Conservation (phyloP, 2,329 filamentous ascomycete species). For the Fusarium avenaceum region DNA sequence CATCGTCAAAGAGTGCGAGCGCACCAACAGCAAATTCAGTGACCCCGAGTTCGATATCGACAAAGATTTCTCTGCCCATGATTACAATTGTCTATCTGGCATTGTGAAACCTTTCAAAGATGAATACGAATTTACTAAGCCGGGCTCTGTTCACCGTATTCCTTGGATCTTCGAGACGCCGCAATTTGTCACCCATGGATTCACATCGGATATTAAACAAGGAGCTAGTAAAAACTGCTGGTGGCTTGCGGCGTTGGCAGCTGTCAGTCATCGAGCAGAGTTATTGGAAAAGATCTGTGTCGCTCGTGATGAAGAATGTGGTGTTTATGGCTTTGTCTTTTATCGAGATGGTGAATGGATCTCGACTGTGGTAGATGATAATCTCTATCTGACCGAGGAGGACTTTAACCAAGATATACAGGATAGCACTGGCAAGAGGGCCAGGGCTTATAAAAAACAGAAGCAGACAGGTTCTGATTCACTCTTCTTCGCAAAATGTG, state of each 20-base stretch:
- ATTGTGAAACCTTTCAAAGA: conserved; percentile 14
- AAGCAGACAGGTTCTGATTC: conserved; percentile 82
- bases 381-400: conserved; percentile 85
- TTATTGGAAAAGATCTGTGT: background rate
- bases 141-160: conserved; percentile 55
- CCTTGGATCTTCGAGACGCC: conserved; percentile 80
- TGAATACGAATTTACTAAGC: conserved; percentile 56
- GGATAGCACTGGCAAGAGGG: conserved; percentile 66
- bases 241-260: conserved; percentile 74
- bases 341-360: conserved; percentile 91
- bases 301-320: conserved; percentile 50
- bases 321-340: conserved; percentile 91
- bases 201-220: conserved; percentile 81
- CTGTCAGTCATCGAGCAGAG: conserved; percentile 75
- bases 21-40: conserved; percentile 83
- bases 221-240: conserved; percentile 83
- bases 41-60: conserved; percentile 71
- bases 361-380: conserved; percentile 90
- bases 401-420: conserved; percentile 83
- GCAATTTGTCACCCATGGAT: conserved; percentile 74
- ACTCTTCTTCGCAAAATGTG: conserved; percentile 81
- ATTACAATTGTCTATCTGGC: background rate
- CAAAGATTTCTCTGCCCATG: background rate
- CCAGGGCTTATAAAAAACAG: conserved; percentile 72
- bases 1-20: conserved; percentile 73